Conservation (phyloP, 257 asterid species). For the Capsicum baccatum region DNA sequence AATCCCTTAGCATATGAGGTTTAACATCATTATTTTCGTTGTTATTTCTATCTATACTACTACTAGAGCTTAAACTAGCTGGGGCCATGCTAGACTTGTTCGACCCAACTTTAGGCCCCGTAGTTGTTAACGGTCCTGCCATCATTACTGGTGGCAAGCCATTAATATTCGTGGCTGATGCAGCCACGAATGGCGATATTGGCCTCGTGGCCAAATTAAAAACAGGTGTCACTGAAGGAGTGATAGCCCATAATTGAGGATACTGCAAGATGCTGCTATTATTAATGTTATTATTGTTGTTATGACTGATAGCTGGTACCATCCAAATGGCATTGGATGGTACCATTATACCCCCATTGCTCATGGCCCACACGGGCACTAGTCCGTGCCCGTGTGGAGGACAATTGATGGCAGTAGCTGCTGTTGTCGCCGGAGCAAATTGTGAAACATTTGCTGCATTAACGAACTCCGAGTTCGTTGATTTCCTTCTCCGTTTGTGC, state of each 20-base stretch:
- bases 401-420: not conserved
- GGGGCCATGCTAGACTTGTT: constrained; percentile 27
- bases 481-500: not conserved
- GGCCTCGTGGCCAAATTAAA: not conserved
- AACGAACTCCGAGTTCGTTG: constrained; percentile 17
- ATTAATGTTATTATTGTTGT: not conserved
- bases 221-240: not conserved
- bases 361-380: not conserved
- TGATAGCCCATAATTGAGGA: not conserved
- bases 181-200: not conserved
- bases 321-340: constrained; percentile 31
- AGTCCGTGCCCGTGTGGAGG: not conserved
- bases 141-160: not conserved
- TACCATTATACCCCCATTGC: constrained; percentile 1
- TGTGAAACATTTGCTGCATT: not conserved
- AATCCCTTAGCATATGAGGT: constrained; percentile 27
- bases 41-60: not conserved
- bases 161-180: not conserved
- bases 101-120: not conserved
- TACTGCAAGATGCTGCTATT: not conserved
- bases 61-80: constrained; percentile 17
- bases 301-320: not conserved
- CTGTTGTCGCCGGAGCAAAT: constrained; percentile 4
- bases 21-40: not conserved
- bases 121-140: not conserved